Evolutionary conservation across 2,329 filamentous ascomycete species (phyloP).

Genomic region (Fusarium circinatum): DNA sequence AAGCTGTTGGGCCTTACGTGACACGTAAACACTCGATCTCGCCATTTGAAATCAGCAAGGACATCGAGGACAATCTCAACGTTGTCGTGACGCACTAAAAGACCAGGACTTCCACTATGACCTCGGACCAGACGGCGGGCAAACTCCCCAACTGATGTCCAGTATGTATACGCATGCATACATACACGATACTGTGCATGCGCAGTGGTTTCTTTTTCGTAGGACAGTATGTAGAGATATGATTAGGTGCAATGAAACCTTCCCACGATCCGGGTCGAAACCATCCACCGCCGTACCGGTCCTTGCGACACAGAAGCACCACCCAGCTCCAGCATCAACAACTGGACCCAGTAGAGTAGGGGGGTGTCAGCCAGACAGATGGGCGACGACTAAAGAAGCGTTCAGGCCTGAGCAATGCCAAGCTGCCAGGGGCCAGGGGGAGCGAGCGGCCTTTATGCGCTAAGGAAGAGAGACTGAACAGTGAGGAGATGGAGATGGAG

Average conservation of each 20-base stretch:
- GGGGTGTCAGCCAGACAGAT: background rate
- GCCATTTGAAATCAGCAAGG: background rate
- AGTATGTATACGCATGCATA: background rate
- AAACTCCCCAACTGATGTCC: background rate
- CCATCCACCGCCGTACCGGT: constrained; percentile 22
- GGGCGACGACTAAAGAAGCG: background rate
- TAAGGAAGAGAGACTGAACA: background rate
- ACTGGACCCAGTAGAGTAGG: background rate
- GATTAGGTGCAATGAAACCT: constrained; percentile 38
- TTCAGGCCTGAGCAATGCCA: constrained; percentile 2
- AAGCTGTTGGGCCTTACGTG: background rate
- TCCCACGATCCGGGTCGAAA: constrained; percentile 29
- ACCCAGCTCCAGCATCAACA: background rate
- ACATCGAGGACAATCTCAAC: constrained; percentile 5
- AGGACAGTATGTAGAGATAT: constrained; percentile 14
- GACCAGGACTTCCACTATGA: constrained; percentile 8
- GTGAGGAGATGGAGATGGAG: background rate
- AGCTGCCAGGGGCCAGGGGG: background rate
- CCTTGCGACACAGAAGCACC: constrained; percentile 2
- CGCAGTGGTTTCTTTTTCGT: constrained; percentile 8
- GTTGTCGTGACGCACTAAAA: constrained; percentile 18
- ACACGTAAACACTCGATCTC: background rate
- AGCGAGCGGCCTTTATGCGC: background rate
- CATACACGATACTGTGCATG: background rate
- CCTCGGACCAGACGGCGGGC: constrained; percentile 27